A percentile compares a stretch with the other conserved stretches of the same genome.
Evolutionary conservation across 2,329 filamentous ascomycete species (phyloP).

Genomic region (Penicillium olsonii): DNA sequence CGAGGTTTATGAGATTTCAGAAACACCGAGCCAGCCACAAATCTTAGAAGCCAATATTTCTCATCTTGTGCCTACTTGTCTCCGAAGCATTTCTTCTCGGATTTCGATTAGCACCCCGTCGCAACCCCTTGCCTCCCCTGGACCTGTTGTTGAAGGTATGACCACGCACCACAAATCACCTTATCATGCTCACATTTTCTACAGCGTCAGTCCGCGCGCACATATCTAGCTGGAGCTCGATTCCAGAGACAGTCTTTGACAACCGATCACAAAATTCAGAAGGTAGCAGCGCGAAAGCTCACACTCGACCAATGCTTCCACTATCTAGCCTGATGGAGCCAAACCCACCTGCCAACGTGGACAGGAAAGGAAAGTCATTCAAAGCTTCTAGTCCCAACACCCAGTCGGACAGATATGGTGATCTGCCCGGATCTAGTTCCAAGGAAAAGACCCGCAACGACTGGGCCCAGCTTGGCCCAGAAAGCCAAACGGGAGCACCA

Average conservation of each 20-base stretch:
- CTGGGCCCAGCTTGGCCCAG: conserved; percentile 31
- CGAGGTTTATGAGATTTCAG: conserved; percentile 21
- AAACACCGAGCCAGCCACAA: conserved; percentile 18
- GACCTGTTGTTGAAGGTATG: not conserved
- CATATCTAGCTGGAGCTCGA: not conserved
- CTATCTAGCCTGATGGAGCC: not conserved
- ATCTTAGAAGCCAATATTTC: not conserved
- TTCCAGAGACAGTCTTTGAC: conserved; percentile 2
- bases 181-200: not conserved
- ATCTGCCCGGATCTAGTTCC: conserved; percentile 31
- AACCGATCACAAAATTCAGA: not conserved
- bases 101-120: not conserved
- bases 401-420: conserved; percentile 21
- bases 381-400: not conserved
- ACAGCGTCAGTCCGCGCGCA: not conserved
- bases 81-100: not conserved
- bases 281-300: not conserved
- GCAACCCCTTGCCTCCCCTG: not conserved
- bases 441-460: conserved; percentile 35
- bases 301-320: not conserved
- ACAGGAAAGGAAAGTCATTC: conserved; percentile 15
- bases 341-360: conserved; percentile 17
- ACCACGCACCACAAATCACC: too few species aligned
- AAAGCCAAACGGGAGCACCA: conserved; percentile 14
- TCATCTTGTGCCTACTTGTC: not conserved